These are phyloP conservation scores for Marasmius sp. DNA, from an alignment of 1,284 basidiomycete genomes.

Conservation along the genomic window DNA sequence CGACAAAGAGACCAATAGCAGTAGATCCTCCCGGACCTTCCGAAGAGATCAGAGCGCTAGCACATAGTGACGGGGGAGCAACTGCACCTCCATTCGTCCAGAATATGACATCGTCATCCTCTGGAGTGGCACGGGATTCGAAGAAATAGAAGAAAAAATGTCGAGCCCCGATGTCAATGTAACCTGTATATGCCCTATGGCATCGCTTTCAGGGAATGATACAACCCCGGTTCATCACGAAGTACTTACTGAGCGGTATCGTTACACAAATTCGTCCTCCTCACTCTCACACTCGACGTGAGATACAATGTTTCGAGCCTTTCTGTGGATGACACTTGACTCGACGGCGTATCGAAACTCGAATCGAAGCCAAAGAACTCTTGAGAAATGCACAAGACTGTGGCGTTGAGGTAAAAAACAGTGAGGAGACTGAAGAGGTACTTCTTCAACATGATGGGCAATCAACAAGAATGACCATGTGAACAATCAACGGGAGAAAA, in stretches of 20 bases:
- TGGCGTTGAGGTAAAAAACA: too few species aligned
- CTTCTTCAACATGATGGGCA: too few species aligned
- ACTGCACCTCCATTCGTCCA: slow-evolving; percentile 50
- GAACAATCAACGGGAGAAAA: too few species aligned
- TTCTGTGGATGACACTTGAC: too few species aligned
- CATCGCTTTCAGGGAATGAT: not conserved
- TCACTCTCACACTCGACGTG: not conserved
- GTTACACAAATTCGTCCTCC: not conserved
- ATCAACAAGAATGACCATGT: too few species aligned
- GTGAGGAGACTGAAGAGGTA: too few species aligned
- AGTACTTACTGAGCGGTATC: not conserved
- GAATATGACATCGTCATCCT: slow-evolving; percentile 52
- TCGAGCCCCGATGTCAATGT: slow-evolving; percentile 52
- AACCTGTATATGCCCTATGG: slow-evolving; percentile 42
- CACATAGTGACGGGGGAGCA: not conserved
- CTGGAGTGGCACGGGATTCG: slow-evolving; percentile 56
- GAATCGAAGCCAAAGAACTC: too few species aligned
- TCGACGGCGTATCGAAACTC: too few species aligned
- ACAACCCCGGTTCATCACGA: too few species aligned
- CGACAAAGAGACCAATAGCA: slow-evolving; percentile 46
- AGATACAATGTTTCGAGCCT: too few species aligned
- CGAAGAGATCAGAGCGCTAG: not conserved
- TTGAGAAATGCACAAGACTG: too few species aligned
- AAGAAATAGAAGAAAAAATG: slow-evolving; percentile 75
- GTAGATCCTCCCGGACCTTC: slow-evolving; percentile 47